Percentiles rank a stretch among this genome's conserved stretches.
These are phyloP conservation scores for Phaeosphaeria sp. DNA, from an alignment of 2,329 filamentous ascomycete species.

Conservation along the genomic window DNA sequence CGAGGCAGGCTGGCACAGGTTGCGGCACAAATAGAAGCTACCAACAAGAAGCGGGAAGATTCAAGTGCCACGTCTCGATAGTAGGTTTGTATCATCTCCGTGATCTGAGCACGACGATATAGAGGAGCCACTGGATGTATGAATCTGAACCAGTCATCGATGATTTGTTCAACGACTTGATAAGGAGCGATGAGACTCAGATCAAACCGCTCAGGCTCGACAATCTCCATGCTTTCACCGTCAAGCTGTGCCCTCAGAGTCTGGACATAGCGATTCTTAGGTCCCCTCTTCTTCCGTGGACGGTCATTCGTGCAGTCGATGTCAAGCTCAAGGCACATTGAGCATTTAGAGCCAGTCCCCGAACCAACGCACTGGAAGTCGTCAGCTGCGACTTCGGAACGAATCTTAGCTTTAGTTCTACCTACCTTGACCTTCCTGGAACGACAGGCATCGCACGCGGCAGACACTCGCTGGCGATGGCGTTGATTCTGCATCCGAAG, in stretches of 20 bases:
- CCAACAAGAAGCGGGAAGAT: constrained; percentile 16
- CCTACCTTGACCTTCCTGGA: constrained; percentile 28
- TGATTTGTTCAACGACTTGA: constrained; percentile 12
- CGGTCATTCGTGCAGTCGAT: constrained; percentile 20
- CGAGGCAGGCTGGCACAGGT: constrained; percentile 23
- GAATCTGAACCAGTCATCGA: constrained; percentile 28
- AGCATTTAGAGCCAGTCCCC: constrained; percentile 10
- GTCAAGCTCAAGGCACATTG: constrained; percentile 16
- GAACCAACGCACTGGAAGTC: constrained; percentile 11
- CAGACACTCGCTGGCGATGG: constrained; percentile 16
- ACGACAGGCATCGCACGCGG: constrained; percentile 29
- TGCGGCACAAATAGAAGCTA: constrained; percentile 25
- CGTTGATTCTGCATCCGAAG: constrained; percentile 7
- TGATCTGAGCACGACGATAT: constrained; percentile 17
- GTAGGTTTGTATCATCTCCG: not conserved
- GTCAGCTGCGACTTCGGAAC: not conserved
- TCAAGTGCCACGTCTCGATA: not conserved
- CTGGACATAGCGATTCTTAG: constrained; percentile 25
- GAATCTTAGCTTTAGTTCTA: not conserved
- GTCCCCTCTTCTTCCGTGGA: constrained; percentile 26
- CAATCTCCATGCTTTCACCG: not conserved
- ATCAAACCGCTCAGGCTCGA: not conserved
- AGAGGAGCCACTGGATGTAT: constrained; percentile 29
- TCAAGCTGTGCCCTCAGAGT: constrained; percentile 13
- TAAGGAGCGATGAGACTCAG: constrained; percentile 15